Base-by-base conservation (phyloP, 2,329 filamentous ascomycete species). In the Hypoxylon sp. region DNA sequence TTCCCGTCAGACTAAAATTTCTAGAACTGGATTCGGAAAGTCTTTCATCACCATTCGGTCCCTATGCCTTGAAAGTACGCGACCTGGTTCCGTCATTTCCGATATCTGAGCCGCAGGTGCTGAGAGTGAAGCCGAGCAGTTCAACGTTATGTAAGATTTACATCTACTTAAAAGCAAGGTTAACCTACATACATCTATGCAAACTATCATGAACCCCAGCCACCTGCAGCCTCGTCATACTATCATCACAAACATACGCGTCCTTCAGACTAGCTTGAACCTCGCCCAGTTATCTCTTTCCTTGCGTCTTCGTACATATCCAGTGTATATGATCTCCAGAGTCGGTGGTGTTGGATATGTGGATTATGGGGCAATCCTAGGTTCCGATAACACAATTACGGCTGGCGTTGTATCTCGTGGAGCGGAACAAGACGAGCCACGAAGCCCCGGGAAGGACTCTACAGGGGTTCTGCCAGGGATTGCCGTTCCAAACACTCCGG, bases 401-500 rank as follows among this genome's bases (percentile, higher is more conserved):
- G 46, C 59, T 52, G 59, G 53, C 42, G 59, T 62, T 52, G 57
- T 57, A 67, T 58, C 27, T 61, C 31, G 24, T 42, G 50, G 46
- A 58, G 21, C 61, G 50, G 52, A 62, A 65, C 55, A 62, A 60
- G 44, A 60, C 50, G 32, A 67, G 21, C 52, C 37, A 68, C 58
- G 60, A 63, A 56, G 61, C 52, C 21, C 55, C 54, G 51, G 62
- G 58, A 24, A 44, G 13, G 21, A 50, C 7, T 37, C 53, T 57
- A 62, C 69, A 65, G 48, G 66, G 66, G 48, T 53, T n/a, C 59
- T 58, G 54, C 46, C 62, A 68, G 53, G 68, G 68, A 66, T 68
- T 52, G 54, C 65, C 65, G 65, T 66, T 66, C 35, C 47, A 70
- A 66, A 48, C 58, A 58, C 62, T 70, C 65, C 62, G 62, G 68